Evolutionary conservation across 1,284 basidiomycete species (phyloP).

Genomic region (Mycena sp.): DNA sequence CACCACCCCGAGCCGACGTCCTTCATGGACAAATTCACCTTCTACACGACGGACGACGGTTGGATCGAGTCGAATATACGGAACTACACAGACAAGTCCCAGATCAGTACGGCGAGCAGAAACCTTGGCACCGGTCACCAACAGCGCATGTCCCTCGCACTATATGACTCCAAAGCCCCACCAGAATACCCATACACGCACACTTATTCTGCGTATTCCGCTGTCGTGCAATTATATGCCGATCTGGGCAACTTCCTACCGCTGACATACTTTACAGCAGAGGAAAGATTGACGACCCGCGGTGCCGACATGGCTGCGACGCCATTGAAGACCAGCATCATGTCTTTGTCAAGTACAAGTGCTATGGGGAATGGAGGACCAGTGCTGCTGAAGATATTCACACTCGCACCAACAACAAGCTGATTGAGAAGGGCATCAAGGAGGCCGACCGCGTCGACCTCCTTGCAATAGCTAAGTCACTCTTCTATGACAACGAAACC

Average conservation of each 20-base stretch:
- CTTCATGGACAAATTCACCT: constrained; percentile 14
- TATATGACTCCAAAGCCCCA: not conserved
- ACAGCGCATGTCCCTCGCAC: not conserved
- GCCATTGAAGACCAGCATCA: constrained; percentile 5
- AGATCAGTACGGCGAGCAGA: not conserved
- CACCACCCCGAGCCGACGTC: constrained; percentile 7
- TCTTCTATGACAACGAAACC: not conserved
- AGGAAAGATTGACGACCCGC: not conserved
- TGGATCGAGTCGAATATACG: constrained; percentile 13
- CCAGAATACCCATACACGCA: constrained; percentile 5
- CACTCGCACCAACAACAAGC: too few relatives aligned
- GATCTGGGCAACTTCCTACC: constrained; percentile 10
- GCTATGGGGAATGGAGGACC: not conserved
- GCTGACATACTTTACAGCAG: not conserved
- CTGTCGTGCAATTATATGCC: constrained; percentile 1
- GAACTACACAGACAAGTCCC: not conserved
- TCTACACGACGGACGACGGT: not conserved
- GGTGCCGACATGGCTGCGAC: not conserved
- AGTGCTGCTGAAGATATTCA: not conserved
- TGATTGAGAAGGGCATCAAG: too few relatives aligned
- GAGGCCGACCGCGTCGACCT: too few relatives aligned
- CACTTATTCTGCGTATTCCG: constrained; percentile 9
- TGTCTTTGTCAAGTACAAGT: not conserved
- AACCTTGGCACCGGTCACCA: not conserved
- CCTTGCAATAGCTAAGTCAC: too few relatives aligned